These are phyloP conservation scores for Sonneratia alba DNA, from an alignment of 345 rosid species.

Conservation along the genomic window DNA sequence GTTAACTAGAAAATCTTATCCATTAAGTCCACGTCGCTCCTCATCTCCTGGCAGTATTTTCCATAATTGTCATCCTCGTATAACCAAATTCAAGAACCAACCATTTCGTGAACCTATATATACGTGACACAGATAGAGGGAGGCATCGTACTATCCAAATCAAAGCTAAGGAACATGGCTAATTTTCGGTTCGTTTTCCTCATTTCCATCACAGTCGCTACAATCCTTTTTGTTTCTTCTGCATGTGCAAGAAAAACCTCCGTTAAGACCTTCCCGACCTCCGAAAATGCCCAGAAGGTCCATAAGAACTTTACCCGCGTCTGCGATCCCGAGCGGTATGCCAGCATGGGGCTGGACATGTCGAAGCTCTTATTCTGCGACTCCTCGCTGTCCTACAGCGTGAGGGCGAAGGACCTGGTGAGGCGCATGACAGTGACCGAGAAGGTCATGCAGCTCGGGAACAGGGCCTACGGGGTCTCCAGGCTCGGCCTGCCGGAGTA, in stretches of 20 bases:
- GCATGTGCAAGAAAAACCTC: not conserved
- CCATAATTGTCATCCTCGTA: too few species aligned
- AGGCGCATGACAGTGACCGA: constrained; percentile 22
- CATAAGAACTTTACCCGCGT: constrained; percentile 14
- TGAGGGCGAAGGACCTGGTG: constrained; percentile 27
- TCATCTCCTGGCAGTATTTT: too few species aligned
- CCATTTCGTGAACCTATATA: not conserved
- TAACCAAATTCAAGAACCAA: not conserved
- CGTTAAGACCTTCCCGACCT: not conserved
- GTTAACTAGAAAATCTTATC: too few species aligned
- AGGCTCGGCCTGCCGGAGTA: constrained; percentile 30
- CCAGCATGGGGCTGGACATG: constrained; percentile 12
- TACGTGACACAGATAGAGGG: not conserved
- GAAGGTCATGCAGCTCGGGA: constrained; percentile 24
- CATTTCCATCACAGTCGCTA: not conserved
- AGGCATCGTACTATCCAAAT: not conserved
- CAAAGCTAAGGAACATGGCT: not conserved
- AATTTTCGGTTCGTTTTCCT: not conserved
- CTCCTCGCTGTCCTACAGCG: constrained; percentile 14
- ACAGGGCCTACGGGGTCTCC: constrained; percentile 16
- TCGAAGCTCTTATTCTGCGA: constrained; percentile 21
- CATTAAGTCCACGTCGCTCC: too few species aligned
- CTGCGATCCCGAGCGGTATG: constrained; percentile 18
- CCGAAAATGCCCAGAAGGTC: not conserved
- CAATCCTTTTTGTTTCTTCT: not conserved